These are phyloP conservation scores for Inosperma sp. DNA, from an alignment of 768 basidiomycete genomes.

Conservation along the genomic window DNA sequence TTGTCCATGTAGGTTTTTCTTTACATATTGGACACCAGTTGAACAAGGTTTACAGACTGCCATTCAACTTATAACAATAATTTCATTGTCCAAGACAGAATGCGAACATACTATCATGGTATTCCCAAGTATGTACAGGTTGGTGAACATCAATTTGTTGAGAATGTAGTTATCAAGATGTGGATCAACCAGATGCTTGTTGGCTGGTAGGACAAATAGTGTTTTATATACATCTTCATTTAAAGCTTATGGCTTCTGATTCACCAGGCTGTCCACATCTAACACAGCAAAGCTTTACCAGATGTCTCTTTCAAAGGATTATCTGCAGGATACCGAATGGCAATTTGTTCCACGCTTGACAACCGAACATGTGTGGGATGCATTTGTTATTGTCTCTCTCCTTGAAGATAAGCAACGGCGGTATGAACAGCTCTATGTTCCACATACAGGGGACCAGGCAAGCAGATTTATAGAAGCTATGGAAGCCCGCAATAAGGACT, in stretches of 20 bases:
- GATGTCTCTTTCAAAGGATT: slow-evolving; percentile 5
- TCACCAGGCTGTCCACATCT: slow-evolving; percentile 16
- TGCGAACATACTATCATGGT: slow-evolving; percentile 18
- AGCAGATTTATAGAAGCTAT: slow-evolving; percentile 26
- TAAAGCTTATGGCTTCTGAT: too few species aligned
- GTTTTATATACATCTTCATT: not conserved
- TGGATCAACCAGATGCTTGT: slow-evolving; percentile 20
- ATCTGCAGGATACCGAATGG: slow-evolving; percentile 16
- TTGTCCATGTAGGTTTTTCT: slow-evolving; percentile 17
- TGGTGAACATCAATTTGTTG: slow-evolving; percentile 25
- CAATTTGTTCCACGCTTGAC: slow-evolving; percentile 13
- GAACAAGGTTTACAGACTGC: slow-evolving; percentile 13
- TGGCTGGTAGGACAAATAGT: slow-evolving; percentile 18
- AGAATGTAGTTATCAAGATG: slow-evolving; percentile 12
- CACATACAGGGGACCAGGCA: slow-evolving; percentile 23
- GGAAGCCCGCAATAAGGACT: slow-evolving; percentile 17
- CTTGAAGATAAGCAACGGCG: slow-evolving; percentile 21
- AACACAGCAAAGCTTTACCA: slow-evolving; percentile 18
- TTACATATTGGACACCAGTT: not conserved
- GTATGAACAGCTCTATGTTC: slow-evolving; percentile 14
- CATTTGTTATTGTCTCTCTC: slow-evolving; percentile 24
- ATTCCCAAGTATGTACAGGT: slow-evolving; percentile 21
- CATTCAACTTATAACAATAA: slow-evolving; percentile 21
- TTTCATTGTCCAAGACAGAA: slow-evolving; percentile 13
- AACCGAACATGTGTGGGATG: slow-evolving; percentile 31